A percentile compares a stretch with the other conserved stretches of the same genome.
Conservation (phyloP, 352 stramenopile species). For the Globisporangium middletonii region DNA sequence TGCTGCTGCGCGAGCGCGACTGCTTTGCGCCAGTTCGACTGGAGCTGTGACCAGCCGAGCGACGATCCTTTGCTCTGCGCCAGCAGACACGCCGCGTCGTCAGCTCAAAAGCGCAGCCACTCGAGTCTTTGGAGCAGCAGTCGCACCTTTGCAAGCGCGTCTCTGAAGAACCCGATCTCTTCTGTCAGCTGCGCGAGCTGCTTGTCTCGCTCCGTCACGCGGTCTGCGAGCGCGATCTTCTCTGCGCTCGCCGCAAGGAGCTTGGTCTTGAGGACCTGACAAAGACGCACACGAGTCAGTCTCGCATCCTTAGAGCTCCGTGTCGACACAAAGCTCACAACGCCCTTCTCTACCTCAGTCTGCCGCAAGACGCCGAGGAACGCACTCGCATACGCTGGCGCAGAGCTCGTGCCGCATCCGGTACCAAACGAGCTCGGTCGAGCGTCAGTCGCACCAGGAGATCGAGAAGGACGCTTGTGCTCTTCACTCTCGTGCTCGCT, state of each 20-base stretch:
- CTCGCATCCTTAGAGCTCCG: too few relatives aligned
- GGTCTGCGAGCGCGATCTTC: conserved; percentile 23
- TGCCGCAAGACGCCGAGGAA: conserved; percentile 42
- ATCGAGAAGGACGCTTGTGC: conserved; percentile 1
- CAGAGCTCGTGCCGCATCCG: conserved; percentile 28
- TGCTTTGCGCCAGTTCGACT: conserved; percentile 15
- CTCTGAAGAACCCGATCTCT: conserved; percentile 60
- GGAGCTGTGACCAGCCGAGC: conserved; percentile 11
- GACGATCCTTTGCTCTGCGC: conserved; percentile 12
- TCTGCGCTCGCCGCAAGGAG: conserved; percentile 35
- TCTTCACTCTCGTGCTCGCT: conserved; percentile 5
- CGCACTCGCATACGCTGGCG: conserved; percentile 37
- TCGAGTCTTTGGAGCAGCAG: too few relatives aligned
- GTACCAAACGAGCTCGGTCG: conserved; percentile 19
- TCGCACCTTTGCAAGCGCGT: conserved; percentile 35
- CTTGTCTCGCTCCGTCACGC: conserved; percentile 24
- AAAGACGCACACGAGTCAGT: neutral
- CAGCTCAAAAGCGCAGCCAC: neutral
- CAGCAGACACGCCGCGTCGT: neutral
- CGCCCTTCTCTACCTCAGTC: conserved; percentile 28
- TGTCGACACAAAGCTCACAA: neutral
- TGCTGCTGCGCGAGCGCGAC: conserved; percentile 8
- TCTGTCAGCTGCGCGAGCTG: conserved; percentile 29
- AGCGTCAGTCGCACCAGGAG: too few relatives aligned
- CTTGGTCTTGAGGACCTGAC: conserved; percentile 29